A percentile compares a stretch with the other conserved stretches of the same genome.
phyloP scores from a whole-genome alignment of 2,329 filamentous ascomycete species.

The Pleurostoma richardsiae region DNA sequence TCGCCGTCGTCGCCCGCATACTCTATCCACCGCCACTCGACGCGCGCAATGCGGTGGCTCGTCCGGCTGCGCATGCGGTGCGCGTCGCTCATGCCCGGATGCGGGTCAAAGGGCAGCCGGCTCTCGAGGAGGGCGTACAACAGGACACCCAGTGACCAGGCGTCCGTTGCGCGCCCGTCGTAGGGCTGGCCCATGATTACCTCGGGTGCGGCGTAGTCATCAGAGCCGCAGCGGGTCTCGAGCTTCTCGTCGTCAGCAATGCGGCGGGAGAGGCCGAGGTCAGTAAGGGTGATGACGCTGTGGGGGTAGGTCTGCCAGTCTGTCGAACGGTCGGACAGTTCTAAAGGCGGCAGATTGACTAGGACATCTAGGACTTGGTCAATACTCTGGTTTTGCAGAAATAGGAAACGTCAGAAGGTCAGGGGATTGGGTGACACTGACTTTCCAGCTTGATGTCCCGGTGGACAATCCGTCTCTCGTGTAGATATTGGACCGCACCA shows the following conservation, averaged over 20 bases:
- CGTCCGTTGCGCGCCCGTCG: constrained; percentile 85
- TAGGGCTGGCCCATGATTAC: constrained; percentile 94
- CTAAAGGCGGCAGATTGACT: constrained; percentile 70
- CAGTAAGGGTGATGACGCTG: constrained; percentile 82
- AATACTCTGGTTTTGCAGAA: constrained; percentile 3
- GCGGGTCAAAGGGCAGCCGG: constrained; percentile 87
- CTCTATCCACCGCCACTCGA: constrained; percentile 92
- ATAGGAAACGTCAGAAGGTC: constrained; percentile 3
- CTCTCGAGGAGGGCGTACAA: constrained; percentile 91
- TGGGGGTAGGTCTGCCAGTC: constrained; percentile 75
- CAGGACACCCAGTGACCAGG: constrained; percentile 91
- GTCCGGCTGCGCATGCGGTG: constrained; percentile 74
- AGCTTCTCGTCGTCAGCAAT: constrained; percentile 83
- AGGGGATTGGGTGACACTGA: constrained; percentile 43
- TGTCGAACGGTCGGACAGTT: constrained; percentile 56
- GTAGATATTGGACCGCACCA: constrained; percentile 79
- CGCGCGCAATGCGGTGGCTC: constrained; percentile 89
- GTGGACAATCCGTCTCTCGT: constrained; percentile 82
- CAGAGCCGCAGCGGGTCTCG: constrained; percentile 90
- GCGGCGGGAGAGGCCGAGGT: constrained; percentile 82
- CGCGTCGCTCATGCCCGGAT: constrained; percentile 72
- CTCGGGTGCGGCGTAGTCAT: constrained; percentile 95
- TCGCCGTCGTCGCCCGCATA: constrained; percentile 82
- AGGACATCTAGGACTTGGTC: constrained; percentile 48
- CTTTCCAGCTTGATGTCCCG: constrained; percentile 93